Evolutionary conservation across 176 grass and related monocot species (phyloP).

Genomic region (Elaeis guineensis): DNA sequence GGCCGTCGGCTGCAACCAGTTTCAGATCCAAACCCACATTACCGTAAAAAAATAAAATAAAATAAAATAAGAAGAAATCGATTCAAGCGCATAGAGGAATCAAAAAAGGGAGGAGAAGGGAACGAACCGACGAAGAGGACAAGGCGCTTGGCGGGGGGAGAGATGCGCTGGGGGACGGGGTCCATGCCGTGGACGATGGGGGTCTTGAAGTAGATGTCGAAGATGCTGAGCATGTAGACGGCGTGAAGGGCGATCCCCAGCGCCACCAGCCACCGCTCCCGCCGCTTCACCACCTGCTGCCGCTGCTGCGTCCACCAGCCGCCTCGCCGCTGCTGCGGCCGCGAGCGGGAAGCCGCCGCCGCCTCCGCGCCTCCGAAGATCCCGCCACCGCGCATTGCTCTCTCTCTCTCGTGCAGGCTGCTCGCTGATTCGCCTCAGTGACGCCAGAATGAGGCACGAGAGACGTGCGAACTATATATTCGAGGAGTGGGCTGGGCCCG

Average conservation of each 20-base stretch:
- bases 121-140: conserved; percentile 74
- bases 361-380: conserved; percentile 7
- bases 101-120: neutral
- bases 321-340: conserved; percentile 4
- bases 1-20: conserved; percentile 57
- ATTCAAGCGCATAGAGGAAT: neutral
- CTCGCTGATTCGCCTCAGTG: too few relatives aligned
- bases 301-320: conserved; percentile 20
- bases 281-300: conserved; percentile 32
- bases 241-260: conserved; percentile 83
- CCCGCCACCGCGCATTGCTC: conserved; percentile 5
- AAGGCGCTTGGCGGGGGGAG: conserved; percentile 69
- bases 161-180: conserved; percentile 59
- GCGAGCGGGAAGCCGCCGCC: conserved; percentile 9
- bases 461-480: too few relatives aligned
- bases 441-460: too few relatives aligned
- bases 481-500: too few relatives aligned
- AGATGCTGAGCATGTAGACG: conserved; percentile 97
- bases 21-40: conserved; percentile 16
- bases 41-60: neutral
- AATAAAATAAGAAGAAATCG: neutral
- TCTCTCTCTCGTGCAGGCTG: too few relatives aligned
- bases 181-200: conserved; percentile 88
- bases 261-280: conserved; percentile 75
- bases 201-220: conserved; percentile 98